Base-by-base conservation (phyloP, 768 basidiomycete genomes). In the Rubroboletus satanas region DNA sequence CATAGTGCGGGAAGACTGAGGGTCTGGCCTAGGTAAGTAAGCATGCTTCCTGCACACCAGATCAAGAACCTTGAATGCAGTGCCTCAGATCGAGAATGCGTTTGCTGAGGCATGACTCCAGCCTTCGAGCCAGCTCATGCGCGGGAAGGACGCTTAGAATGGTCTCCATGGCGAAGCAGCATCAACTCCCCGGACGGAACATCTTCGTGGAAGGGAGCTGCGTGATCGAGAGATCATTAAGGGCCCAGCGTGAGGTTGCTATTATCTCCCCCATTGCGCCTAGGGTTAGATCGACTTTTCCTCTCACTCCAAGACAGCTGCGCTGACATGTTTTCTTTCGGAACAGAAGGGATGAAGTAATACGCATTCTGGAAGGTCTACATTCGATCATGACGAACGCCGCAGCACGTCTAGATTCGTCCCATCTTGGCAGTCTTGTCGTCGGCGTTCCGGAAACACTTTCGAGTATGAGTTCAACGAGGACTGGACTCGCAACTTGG, bases 381-480 rank as follows among this genome's bases (percentile, higher is more conserved):
- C 71, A 81, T 21, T 76, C 79, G 5, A 85, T 84, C 59, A 74
- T 28, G 15, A 39, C 18, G 42, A 47, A 48, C 33, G 29, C 43
- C 56, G 39, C 62, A 59, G 53, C 86, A 9, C 79, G 91, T 74
- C 87, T 84, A 64, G 89, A 90, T 87, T 14, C 90, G 93, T 69
- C 88, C 88, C 18, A 89, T 93, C 71, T 76, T 94, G 17, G 89
- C 93, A 68, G 88, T 94, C 32, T 92, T 95, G 31, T 73, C 79
- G 87, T 52, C 77, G 93, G 38, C 83, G 91, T 39, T 77, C 96
- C 26, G 93, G 93, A 45, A 92, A 92, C 69, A 85, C 89, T 11
- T 72, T 93, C 39, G 90, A 93, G 62, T 93, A 85, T 63, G 93
- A 96, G 67, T 93, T 79, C 73, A 85, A 88, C 57, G 89, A 90